Evolutionary conservation across 2,329 filamentous ascomycete species (phyloP).

Genomic region (Colletotrichum sublineola): DNA sequence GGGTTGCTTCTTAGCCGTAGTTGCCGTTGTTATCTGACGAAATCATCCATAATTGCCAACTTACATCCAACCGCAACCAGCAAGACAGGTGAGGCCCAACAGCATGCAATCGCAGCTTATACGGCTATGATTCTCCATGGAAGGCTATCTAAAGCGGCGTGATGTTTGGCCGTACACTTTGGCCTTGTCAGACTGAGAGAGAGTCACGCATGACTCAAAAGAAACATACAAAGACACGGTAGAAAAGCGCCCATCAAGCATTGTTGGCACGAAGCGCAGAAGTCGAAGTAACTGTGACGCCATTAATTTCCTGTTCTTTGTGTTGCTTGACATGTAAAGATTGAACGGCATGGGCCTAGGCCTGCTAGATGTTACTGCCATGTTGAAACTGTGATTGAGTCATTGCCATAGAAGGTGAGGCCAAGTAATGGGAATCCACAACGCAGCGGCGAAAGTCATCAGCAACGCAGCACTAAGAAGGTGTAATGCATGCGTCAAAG

Average conservation of each 20-base stretch:
- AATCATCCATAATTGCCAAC: not conserved
- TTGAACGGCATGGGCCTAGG: not conserved
- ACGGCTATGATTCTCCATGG: not conserved
- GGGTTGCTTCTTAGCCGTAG: not conserved
- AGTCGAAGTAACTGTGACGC: not conserved
- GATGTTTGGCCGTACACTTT: not conserved
- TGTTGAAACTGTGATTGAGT: not conserved
- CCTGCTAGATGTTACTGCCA: too few species aligned
- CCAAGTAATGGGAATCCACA: not conserved
- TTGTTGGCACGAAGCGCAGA: constrained; percentile 8
- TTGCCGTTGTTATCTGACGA: too few species aligned
- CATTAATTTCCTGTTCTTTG: not conserved
- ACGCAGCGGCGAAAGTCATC: not conserved
- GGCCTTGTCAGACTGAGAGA: not conserved
- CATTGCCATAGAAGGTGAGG: not conserved
- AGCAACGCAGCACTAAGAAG: too few species aligned
- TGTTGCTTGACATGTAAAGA: not conserved
- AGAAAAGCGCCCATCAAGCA: not conserved
- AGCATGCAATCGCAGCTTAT: too few species aligned
- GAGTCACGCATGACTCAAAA: not conserved
- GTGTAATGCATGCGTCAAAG: not conserved
- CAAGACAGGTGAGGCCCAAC: not conserved
- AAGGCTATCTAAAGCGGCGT: not conserved
- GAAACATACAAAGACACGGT: not conserved
- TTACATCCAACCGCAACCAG: constrained; percentile 17